These are phyloP conservation scores for Lichina pygmaea DNA, from an alignment of 495 filamentous ascomycete species.

Conservation along the genomic window DNA sequence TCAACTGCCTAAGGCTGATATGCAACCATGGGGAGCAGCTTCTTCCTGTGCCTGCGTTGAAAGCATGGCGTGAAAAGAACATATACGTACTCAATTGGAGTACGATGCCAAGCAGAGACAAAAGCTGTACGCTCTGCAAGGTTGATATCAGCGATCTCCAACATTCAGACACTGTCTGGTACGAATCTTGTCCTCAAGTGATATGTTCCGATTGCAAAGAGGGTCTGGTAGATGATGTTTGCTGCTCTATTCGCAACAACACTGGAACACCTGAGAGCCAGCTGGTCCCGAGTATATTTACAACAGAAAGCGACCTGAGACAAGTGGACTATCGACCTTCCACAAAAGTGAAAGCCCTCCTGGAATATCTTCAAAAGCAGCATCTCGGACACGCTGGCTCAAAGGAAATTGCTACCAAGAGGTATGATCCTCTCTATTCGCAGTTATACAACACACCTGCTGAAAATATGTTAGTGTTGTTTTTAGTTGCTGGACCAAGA, in stretches of 20 bases:
- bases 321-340: neutral
- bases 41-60: conserved; percentile 4
- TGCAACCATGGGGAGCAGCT: conserved; percentile 11
- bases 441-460: too few species aligned
- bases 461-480: conserved; percentile 1
- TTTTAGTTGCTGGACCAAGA: conserved; percentile 1
- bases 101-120: neutral
- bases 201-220: neutral
- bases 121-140: conserved; percentile 3
- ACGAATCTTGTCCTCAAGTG: neutral
- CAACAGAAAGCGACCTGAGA: neutral
- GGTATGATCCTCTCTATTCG: neutral
- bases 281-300: neutral
- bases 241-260: neutral
- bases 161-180: neutral
- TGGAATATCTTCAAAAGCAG: neutral
- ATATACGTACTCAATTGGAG: too few species aligned
- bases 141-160: conserved; percentile 2
- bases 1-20: conserved; percentile 8
- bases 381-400: neutral
- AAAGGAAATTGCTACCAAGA: neutral
- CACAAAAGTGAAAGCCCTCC: neutral
- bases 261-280: neutral
- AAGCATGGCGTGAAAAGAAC: too few species aligned
- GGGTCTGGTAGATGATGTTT: neutral